These are phyloP conservation scores for Coffea eugenioides DNA, from an alignment of 257 asterid genomes.

Conservation along the genomic window DNA sequence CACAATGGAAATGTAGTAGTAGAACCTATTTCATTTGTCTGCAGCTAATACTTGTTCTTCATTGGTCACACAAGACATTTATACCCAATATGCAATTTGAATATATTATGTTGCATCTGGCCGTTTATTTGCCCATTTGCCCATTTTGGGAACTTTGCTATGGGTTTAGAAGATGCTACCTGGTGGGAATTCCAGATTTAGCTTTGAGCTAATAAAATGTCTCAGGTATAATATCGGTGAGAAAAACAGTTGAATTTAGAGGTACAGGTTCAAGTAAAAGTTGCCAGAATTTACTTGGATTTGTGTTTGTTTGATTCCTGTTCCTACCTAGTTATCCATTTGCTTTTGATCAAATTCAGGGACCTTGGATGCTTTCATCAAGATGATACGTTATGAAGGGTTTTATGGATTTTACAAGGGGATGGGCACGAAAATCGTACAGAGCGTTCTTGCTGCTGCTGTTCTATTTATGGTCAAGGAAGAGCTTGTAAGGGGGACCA, in stretches of 20 bases:
- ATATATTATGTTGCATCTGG: no score
- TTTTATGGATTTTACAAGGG: constrained; percentile 80
- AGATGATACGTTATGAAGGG: constrained; percentile 88
- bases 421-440: constrained; percentile 90
- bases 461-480: constrained; percentile 96
- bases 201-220: neutral
- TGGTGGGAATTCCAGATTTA: no score
- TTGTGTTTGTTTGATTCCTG: neutral
- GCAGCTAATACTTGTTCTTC: no score
- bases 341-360: constrained; percentile 42
- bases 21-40: no score
- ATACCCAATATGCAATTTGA: no score
- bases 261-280: neutral
- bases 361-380: constrained; percentile 76
- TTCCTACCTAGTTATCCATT: neutral
- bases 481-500: constrained; percentile 80
- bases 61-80: no score
- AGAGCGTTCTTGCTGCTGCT: constrained; percentile 96
- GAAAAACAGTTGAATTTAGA: neutral
- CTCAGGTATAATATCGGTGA: neutral
- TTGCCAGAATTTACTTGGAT: neutral
- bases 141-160: no score
- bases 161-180: no score
- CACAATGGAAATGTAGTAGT: no score
- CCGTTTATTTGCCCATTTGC: no score